phyloP scores from a whole-genome alignment of 768 basidiomycete genomes.

The Tylopilus rubrobrunneus region DNA sequence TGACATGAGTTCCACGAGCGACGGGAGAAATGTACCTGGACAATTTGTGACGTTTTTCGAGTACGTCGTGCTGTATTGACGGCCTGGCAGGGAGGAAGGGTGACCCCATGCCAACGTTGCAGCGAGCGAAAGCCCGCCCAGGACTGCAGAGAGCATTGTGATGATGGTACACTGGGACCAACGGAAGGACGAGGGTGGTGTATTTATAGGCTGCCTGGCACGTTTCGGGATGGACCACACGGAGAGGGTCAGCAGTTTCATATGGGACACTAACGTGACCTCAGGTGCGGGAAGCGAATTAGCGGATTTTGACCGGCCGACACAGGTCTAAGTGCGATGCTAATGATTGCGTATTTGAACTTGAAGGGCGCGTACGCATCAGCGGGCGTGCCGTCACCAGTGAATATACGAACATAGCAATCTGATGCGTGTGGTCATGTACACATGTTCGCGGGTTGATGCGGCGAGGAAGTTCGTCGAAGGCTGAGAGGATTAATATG shows the following conservation, averaged over 20 bases:
- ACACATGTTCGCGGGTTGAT: too few relatives aligned
- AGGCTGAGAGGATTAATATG: too few relatives aligned
- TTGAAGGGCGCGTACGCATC: neutral
- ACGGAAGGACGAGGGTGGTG: neutral
- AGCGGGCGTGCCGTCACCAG: neutral
- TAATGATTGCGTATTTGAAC: neutral
- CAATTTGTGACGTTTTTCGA: conserved; percentile 31
- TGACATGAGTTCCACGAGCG: neutral
- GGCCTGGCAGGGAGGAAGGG: conserved; percentile 8
- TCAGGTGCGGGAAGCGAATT: neutral
- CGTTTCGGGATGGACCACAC: neutral
- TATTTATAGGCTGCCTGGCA: conserved; percentile 3
- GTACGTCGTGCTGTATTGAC: conserved; percentile 4
- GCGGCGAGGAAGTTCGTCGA: too few relatives aligned
- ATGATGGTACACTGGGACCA: neutral
- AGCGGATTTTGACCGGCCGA: neutral
- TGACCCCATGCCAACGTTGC: conserved; percentile 1
- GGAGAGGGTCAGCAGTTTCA: neutral
- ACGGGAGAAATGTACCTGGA: conserved; percentile 22
- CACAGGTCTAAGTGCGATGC: neutral
- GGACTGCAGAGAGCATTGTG: conserved; percentile 1
- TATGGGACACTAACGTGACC: neutral
- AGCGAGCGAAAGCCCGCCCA: conserved; percentile 7
- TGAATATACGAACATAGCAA: neutral
- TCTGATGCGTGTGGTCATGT: too few relatives aligned